Percentiles rank a stretch among this genome's conserved stretches.
These are phyloP conservation scores for Pseudognaphalium luteoalbum DNA, from an alignment of 129 eudicot genomes.

Conservation along the genomic window DNA sequence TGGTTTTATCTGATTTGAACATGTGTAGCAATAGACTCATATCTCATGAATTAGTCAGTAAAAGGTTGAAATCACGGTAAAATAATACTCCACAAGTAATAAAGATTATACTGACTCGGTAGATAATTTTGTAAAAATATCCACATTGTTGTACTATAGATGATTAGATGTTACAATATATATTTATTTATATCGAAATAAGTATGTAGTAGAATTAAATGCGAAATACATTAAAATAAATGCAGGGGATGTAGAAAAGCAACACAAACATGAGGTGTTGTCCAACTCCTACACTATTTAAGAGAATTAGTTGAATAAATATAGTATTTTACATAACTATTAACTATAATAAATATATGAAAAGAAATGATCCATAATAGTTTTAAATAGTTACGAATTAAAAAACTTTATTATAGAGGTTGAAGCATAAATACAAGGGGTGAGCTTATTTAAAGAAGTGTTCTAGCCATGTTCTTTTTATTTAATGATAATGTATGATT, in stretches of 20 bases:
- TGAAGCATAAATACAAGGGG: not conserved
- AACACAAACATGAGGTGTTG: slow-evolving; percentile 21
- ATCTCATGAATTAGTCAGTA: no score
- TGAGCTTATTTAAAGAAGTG: not conserved
- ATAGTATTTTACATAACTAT: not conserved
- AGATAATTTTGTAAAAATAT: no score
- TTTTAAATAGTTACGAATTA: not conserved
- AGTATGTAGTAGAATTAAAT: slow-evolving; percentile 26
- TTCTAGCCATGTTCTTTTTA: no score
- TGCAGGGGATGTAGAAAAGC: slow-evolving; percentile 23
- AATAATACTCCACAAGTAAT: no score
- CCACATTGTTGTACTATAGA: no score
- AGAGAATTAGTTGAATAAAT: not conserved
- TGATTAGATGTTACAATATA: not conserved
- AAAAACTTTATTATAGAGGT: not conserved
- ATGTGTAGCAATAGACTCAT: no score
- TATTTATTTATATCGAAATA: not conserved
- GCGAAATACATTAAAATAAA: slow-evolving; percentile 25
- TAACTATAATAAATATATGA: not conserved
- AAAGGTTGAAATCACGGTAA: no score
- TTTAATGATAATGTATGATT: no score
- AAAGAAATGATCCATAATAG: no score
- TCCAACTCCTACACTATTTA: slow-evolving; percentile 2
- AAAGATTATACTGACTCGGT: no score
- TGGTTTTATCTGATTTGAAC: no score